These are phyloP conservation scores for Cucurbita maxima DNA, from an alignment of 306 rosid species.

Conservation along the genomic window DNA sequence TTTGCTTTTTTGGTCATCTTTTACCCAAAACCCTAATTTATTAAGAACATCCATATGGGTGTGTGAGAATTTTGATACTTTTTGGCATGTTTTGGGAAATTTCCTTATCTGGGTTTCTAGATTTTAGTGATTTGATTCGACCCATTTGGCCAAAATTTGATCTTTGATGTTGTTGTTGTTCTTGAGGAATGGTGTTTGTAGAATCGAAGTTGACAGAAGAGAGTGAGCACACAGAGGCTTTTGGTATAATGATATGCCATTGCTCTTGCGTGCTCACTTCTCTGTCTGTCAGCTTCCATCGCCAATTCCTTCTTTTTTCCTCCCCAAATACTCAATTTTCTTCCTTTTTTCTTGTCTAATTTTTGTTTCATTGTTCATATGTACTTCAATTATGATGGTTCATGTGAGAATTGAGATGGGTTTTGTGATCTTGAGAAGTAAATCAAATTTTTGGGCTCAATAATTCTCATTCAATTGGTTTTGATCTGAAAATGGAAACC, in stretches of 20 bases:
- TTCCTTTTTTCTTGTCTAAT: not conserved
- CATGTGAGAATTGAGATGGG: not conserved
- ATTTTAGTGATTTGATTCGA: not conserved
- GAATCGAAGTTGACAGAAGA: slow-evolving; percentile 97
- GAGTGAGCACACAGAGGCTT: slow-evolving; percentile 96
- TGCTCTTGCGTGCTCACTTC: slow-evolving; percentile 89
- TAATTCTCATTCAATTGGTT: not conserved
- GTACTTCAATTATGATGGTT: not conserved
- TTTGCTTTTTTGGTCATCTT: not conserved
- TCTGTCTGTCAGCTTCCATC: slow-evolving; percentile 67
- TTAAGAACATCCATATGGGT: not conserved
- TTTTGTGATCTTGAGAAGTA: not conserved
- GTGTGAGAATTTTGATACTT: not conserved
- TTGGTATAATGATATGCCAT: slow-evolving; percentile 32
- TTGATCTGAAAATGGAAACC: not conserved
- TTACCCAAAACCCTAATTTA: slow-evolving; percentile 28
- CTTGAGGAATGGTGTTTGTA: slow-evolving; percentile 8
- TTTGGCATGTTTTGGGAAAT: slow-evolving; percentile 15
- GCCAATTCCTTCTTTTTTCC: slow-evolving; percentile 3
- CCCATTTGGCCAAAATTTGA: not conserved
- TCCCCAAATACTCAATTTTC: not conserved
- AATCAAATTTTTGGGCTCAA: not conserved
- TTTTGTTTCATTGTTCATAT: not conserved
- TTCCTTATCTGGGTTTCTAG: not conserved
- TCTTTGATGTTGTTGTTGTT: not conserved